These are phyloP conservation scores for Astragalus membranaceus DNA, from an alignment of 306 rosid genomes.

Conservation along the genomic window DNA sequence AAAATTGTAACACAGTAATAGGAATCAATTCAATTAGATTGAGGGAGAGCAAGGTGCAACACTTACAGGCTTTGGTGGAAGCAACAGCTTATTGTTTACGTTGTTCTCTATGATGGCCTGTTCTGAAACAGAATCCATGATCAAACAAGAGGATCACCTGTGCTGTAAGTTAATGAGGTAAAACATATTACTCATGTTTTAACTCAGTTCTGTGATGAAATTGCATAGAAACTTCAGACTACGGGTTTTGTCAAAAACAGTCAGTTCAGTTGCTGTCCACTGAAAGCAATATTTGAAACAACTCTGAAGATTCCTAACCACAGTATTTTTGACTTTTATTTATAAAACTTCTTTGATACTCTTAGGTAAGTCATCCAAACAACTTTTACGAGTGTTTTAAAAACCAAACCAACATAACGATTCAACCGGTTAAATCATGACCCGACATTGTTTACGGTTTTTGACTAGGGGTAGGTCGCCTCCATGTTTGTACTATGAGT, in stretches of 20 bases:
- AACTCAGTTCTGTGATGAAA: neutral
- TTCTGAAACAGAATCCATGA: constrained; percentile 15
- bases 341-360: neutral
- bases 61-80: constrained; percentile 22
- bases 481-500: no score
- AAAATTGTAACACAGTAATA: no score
- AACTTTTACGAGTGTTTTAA: no score
- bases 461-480: no score
- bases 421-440: no score
- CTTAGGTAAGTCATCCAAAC: no score
- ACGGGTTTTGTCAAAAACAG: neutral
- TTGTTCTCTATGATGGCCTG: constrained; percentile 1
- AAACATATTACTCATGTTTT: neutral
- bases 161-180: neutral
- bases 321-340: neutral
- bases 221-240: neutral
- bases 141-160: neutral
- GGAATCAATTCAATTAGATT: no score
- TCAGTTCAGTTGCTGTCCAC: no score
- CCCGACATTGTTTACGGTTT: no score
- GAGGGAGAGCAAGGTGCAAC: neutral
- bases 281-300: neutral
- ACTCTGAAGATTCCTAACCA: neutral
- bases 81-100: constrained; percentile 6
- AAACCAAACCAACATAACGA: no score